These are phyloP conservation scores for Ophiostoma ulmi DNA, from an alignment of 2,329 filamentous ascomycete genomes.

Conservation along the genomic window DNA sequence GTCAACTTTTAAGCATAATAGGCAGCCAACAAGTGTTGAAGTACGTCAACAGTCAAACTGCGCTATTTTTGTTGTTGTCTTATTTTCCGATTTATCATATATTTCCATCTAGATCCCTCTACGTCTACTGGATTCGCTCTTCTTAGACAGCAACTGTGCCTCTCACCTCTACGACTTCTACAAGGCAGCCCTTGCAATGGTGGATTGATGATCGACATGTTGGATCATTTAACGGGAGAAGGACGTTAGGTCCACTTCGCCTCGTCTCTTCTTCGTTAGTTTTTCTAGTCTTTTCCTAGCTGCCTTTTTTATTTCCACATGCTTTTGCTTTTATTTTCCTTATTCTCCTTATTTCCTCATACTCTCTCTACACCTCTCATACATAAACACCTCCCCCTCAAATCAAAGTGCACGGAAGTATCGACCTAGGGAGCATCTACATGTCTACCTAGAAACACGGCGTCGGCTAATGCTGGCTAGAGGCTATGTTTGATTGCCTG, in stretches of 20 bases:
- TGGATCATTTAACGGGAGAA: conserved; percentile 3
- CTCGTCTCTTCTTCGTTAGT: conserved; percentile 11
- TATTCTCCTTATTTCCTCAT: neutral
- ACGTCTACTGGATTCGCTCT: neutral
- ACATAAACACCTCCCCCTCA: neutral
- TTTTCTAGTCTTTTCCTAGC: conserved; percentile 3
- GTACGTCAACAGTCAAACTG: too few relatives aligned
- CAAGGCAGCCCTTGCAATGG: neutral
- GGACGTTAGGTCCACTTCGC: conserved; percentile 10
- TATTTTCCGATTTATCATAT: too few relatives aligned
- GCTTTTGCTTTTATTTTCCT: neutral
- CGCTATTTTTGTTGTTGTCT: too few relatives aligned
- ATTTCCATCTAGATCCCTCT: too few relatives aligned
- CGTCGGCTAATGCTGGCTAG: too few relatives aligned
- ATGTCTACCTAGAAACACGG: too few relatives aligned
- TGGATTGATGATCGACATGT: conserved; percentile 4
- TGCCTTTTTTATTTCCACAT: conserved; percentile 1
- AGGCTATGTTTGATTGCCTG: too few relatives aligned
- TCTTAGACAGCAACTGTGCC: neutral
- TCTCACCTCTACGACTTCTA: too few relatives aligned
- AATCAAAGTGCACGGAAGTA: neutral
- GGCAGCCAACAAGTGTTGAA: too few relatives aligned
- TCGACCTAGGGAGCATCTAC: too few relatives aligned
- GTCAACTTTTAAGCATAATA: too few relatives aligned
- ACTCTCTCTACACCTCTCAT: neutral